Conservation (phyloP, 1,139 yeast species). For the Yarrowia galli region DNA sequence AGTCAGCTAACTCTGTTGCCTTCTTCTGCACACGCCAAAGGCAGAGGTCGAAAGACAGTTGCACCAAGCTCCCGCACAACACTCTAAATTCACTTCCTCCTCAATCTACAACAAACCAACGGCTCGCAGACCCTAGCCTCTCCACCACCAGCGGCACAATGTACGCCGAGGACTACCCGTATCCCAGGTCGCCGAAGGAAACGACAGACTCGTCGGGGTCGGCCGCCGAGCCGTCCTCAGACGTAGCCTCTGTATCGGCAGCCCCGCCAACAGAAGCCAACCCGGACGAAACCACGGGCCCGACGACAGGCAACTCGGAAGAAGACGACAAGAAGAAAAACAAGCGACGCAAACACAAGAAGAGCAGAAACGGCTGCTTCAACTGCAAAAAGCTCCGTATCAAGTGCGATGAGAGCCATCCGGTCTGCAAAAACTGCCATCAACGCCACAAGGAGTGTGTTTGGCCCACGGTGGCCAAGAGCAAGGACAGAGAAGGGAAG, state of each 20-base stretch:
- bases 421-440: constrained; percentile 71
- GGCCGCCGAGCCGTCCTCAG: constrained; percentile 14
- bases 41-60: constrained; percentile 23
- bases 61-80: constrained; percentile 19
- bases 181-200: constrained; percentile 30
- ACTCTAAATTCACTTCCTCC: constrained; percentile 25
- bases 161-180: constrained; percentile 34
- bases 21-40: constrained; percentile 29
- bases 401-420: constrained; percentile 81
- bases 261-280: constrained; percentile 2
- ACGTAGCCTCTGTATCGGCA: constrained; percentile 7
- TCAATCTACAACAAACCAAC: not conserved
- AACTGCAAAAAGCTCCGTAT: constrained; percentile 83
- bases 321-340: constrained; percentile 36
- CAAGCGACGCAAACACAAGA: constrained; percentile 77
- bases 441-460: constrained; percentile 44
- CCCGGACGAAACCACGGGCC: constrained; percentile 5
- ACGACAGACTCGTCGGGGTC: constrained; percentile 34
- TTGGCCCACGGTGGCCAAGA: constrained; percentile 38
- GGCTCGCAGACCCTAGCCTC: constrained; percentile 28
- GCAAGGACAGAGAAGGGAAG: constrained; percentile 18
- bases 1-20: constrained; percentile 25
- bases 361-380: constrained; percentile 79
- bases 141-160: constrained; percentile 18
- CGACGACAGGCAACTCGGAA: constrained; percentile 9